phyloP scores from a whole-genome alignment of 495 filamentous ascomycete genomes.

The Durotheca rogersii region DNA sequence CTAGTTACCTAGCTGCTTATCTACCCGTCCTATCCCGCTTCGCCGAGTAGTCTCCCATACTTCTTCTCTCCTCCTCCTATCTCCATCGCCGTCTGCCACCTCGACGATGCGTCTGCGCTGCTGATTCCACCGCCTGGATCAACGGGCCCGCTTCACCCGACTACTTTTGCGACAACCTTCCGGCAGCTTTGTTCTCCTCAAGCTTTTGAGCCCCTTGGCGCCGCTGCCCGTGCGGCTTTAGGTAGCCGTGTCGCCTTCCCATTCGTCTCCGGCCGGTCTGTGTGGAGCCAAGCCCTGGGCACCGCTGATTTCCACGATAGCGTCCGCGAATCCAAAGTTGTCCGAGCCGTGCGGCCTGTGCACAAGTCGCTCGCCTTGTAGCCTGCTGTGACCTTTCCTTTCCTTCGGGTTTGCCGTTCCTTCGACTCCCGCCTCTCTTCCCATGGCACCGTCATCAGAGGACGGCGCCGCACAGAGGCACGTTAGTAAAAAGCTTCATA shows the following conservation, averaged over 20 bases:
- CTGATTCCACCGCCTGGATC: conserved; percentile 11
- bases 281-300: conserved; percentile 18
- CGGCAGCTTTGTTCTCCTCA: conserved; percentile 12
- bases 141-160: conserved; percentile 14
- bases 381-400: no score
- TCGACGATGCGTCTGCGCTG: conserved; percentile 18
- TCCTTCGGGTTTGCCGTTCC: background rate
- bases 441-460: conserved; percentile 26
- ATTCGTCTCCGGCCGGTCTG: conserved; percentile 19
- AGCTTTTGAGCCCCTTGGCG: conserved; percentile 11
- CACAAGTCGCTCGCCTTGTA: conserved; percentile 1
- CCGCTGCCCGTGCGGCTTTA: conserved; percentile 7
- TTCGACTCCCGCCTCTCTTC: no score
- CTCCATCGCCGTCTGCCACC: conserved; percentile 5
- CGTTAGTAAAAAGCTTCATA: conserved; percentile 57
- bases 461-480: conserved; percentile 32
- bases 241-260: conserved; percentile 17
- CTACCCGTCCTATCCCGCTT: background rate
- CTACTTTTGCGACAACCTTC: conserved; percentile 8
- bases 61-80: background rate
- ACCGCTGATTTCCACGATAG: conserved; percentile 4
- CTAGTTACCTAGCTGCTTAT: background rate
- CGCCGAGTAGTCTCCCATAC: background rate
- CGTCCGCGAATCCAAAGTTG: conserved; percentile 1
- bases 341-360: conserved; percentile 1